Base-by-base conservation (phyloP, 179 eudicot species). In the Vitellaria paradoxa region DNA sequence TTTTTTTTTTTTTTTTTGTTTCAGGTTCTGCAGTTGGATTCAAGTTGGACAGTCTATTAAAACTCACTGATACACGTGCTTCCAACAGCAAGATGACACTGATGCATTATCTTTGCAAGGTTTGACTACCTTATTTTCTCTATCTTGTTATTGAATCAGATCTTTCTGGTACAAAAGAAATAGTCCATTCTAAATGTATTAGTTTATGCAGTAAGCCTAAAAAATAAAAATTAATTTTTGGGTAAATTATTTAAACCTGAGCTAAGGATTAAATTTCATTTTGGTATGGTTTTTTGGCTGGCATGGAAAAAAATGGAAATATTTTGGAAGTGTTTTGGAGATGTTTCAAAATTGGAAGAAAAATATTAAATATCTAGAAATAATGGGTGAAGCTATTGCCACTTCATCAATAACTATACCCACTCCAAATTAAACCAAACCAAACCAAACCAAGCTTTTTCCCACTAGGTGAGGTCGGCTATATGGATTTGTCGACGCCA, bases 101-200 rank as follows among this genome's bases (percentile, higher is more conserved):
- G 46, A 93, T 93, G 98, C 94, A 93, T 84, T 93, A 88, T 77
- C 91, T 92, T 78, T 92, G 98, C 86, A 93, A 89, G 97, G 97
- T 92, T 81, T 81, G 21, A 68, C 61, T 77, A 40, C 42, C 68
- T 49, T 68, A 20, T 63, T 65, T 68, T 52, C 61, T 67, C 56
- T 53, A 65, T 56, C 67, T 52, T 75, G 67, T 77, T 40, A 21
- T 55, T 45, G 21, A 46, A 17, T 24, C 60, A 53, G 45, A 26
- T 76, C 50, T 59, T 75, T n/a, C 15, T 30, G 37, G 74, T 46
- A 69, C 26, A 53, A 75, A 17, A 20, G 40, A 40, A 24, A 42
- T 65, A 68, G 62, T 65, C 49, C 70, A 64, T 47, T 47, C 46
- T 70, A 50, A 26, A 45, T 73, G 61, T 70, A 17, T 52, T 71